A percentile compares a stretch with the other conserved stretches of the same genome.
phyloP scores from a whole-genome alignment of 2,329 filamentous ascomycete genomes.

The Fusarium torulosum region DNA sequence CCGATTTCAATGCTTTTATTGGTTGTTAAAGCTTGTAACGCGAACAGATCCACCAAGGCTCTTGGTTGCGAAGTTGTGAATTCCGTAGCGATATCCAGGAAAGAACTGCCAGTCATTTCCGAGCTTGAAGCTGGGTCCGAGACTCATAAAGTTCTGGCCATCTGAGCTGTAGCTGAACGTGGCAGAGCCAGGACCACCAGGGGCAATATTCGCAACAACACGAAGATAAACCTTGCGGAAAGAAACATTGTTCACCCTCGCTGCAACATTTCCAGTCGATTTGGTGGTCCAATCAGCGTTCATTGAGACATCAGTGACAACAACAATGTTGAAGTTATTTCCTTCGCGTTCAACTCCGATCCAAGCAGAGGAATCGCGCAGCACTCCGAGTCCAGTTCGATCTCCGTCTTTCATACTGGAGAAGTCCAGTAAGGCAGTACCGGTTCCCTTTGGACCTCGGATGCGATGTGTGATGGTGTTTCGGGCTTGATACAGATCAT shows the following conservation, averaged over 20 bases:
- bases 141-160: background rate
- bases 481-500: slow-evolving; percentile 19
- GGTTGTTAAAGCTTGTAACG: slow-evolving; percentile 14
- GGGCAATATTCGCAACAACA: background rate
- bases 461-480: slow-evolving; percentile 17
- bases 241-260: background rate
- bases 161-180: slow-evolving; percentile 16
- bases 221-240: slow-evolving; percentile 22
- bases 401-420: slow-evolving; percentile 19
- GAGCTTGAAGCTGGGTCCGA: background rate
- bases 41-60: slow-evolving; percentile 7
- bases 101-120: slow-evolving; percentile 25
- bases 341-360: slow-evolving; percentile 20
- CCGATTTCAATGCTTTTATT: background rate
- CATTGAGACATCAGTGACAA: slow-evolving; percentile 7
- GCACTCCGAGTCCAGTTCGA: background rate
- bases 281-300: slow-evolving; percentile 20
- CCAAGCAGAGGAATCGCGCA: slow-evolving; percentile 17
- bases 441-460: slow-evolving; percentile 9
- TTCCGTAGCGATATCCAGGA: slow-evolving; percentile 13
- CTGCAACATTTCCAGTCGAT: slow-evolving; percentile 3
- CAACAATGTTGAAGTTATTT: slow-evolving; percentile 9
- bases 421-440: slow-evolving; percentile 4
- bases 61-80: slow-evolving; percentile 7
- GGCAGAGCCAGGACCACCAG: slow-evolving; percentile 13